phyloP scores from a whole-genome alignment of 169 alveolate species.

The Pseudocohnilembus persalinus region DNA sequence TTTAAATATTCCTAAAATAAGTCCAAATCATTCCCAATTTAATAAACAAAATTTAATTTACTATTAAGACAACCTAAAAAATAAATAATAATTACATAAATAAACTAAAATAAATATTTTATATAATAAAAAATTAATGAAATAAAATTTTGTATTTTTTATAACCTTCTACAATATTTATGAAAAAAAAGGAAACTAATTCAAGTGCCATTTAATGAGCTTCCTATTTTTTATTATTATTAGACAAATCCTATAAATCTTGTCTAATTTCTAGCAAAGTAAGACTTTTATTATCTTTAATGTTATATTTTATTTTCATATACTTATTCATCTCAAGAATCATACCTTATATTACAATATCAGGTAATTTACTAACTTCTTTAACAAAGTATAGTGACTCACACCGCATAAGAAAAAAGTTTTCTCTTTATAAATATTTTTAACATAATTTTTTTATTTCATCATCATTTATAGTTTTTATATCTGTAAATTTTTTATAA shows the following conservation, averaged over 20 bases:
- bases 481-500: neutral
- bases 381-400: neutral
- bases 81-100: neutral
- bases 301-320: too few species aligned
- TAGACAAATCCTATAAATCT: neutral
- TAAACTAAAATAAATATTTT: too few species aligned
- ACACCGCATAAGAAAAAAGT: neutral
- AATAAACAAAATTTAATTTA: neutral
- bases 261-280: neutral
- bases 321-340: neutral
- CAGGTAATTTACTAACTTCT: neutral
- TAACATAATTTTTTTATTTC: neutral
- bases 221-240: too few species aligned
- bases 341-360: neutral
- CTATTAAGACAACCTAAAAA: neutral
- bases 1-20: neutral
- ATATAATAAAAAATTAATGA: too few species aligned
- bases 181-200: neutral
- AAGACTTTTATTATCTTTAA: too few species aligned
- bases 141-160: too few species aligned
- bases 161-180: neutral
- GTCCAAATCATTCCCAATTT: neutral
- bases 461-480: neutral
- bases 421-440: neutral
- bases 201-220: neutral